These are phyloP conservation scores for Sporisorium graminicola DNA, from an alignment of 1,284 basidiomycete genomes.

Conservation along the genomic window DNA sequence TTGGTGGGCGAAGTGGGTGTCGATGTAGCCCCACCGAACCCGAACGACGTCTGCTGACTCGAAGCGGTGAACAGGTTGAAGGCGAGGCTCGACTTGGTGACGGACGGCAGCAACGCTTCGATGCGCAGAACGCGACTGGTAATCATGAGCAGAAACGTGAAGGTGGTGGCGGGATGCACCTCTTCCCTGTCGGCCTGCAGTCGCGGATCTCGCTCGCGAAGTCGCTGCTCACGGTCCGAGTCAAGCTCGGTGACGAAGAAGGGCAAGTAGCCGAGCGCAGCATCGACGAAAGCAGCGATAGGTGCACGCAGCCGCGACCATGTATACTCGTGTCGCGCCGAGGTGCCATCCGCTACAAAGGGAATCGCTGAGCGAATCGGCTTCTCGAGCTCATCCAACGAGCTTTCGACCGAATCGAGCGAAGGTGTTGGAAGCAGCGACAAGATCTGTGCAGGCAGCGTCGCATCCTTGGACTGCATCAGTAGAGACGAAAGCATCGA, in stretches of 20 bases:
- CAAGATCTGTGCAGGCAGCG: constrained; percentile 56
- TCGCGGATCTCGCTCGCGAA: constrained; percentile 30
- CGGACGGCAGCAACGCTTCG: constrained; percentile 50
- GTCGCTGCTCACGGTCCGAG: constrained; percentile 39
- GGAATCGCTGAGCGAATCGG: constrained; percentile 54
- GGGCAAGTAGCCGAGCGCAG: constrained; percentile 51
- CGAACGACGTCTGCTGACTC: constrained; percentile 21
- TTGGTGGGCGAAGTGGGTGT: constrained; percentile 13
- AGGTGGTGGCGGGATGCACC: constrained; percentile 60
- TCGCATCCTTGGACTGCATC: constrained; percentile 42
- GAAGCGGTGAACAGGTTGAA: constrained; percentile 49
- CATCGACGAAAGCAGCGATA: constrained; percentile 55
- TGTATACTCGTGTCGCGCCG: constrained; percentile 57
- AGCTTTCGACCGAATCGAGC: constrained; percentile 51
- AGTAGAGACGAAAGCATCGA: constrained; percentile 58
- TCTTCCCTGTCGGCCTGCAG: constrained; percentile 43
- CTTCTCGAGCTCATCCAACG: constrained; percentile 55
- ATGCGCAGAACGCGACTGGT: constrained; percentile 60
- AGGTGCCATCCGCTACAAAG: constrained; percentile 29
- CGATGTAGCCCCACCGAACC: constrained; percentile 17
- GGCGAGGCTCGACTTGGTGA: constrained; percentile 44
- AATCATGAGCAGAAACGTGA: constrained; percentile 56
- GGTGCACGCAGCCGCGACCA: constrained; percentile 59
- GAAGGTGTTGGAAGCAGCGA: constrained; percentile 63
- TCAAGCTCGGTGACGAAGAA: constrained; percentile 59